phyloP scores from a whole-genome alignment of 805 yeast genomes.

The Candida germanica region DNA sequence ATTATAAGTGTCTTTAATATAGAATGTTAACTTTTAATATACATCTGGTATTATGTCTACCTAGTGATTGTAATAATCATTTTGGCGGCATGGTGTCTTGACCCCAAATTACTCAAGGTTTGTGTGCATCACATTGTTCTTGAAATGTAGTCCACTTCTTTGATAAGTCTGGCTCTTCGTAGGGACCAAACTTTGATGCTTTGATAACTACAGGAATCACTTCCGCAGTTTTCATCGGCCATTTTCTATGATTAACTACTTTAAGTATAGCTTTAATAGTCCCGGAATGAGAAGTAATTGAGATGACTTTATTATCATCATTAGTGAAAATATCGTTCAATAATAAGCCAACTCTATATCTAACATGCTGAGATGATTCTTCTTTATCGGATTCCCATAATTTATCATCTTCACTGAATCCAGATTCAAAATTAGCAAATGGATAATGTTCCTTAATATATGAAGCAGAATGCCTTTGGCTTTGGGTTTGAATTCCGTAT shows the following conservation, averaged over 20 bases:
- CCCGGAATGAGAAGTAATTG: slow-evolving; percentile 29
- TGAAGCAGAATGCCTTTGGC: slow-evolving; percentile 23
- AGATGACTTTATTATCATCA: slow-evolving; percentile 19
- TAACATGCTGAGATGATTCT: slow-evolving; percentile 25
- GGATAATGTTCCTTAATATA: slow-evolving; percentile 20
- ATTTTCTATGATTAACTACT: slow-evolving; percentile 22
- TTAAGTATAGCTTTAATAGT: slow-evolving; percentile 24
- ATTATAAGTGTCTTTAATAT: too few species aligned
- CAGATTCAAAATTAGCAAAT: slow-evolving; percentile 22
- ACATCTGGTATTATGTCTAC: too few species aligned
- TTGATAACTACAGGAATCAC: slow-evolving; percentile 26
- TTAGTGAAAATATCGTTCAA: slow-evolving; percentile 25
- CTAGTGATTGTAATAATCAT: too few species aligned
- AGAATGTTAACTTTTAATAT: too few species aligned
- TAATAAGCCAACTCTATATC: slow-evolving; percentile 23
- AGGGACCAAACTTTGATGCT: slow-evolving; percentile 10
- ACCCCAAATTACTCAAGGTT: too few species aligned
- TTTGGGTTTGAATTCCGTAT: slow-evolving; percentile 30
- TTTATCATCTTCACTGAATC: slow-evolving; percentile 23
- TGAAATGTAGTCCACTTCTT: slow-evolving; percentile 14
- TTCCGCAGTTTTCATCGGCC: slow-evolving; percentile 24
- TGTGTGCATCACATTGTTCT: slow-evolving; percentile 12
- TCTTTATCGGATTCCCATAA: slow-evolving; percentile 21
- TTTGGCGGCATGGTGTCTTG: too few species aligned
- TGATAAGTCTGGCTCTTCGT: slow-evolving; percentile 9